Conservation (phyloP, 1,284 basidiomycete species). For the Leccinum griseonigrum region DNA sequence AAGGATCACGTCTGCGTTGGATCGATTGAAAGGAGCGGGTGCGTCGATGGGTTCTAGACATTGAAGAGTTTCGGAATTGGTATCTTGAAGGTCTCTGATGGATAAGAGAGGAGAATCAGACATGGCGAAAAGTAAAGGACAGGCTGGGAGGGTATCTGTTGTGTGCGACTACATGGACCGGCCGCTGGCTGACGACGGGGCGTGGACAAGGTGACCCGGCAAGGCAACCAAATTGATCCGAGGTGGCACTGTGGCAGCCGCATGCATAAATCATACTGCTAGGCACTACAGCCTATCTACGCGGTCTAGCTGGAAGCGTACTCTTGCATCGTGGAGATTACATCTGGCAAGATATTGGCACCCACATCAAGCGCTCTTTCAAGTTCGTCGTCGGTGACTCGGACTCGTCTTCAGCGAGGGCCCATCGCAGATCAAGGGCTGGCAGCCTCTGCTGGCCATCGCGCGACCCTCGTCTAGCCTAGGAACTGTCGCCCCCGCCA, state of each 20-base stretch:
- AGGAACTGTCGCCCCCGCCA: background rate
- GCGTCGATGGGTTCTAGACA: conserved; percentile 25
- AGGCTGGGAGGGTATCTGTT: background rate
- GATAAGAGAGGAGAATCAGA: conserved; percentile 6
- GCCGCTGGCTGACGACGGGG: background rate
- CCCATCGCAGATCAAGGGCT: background rate
- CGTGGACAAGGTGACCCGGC: background rate
- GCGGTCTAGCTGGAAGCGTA: background rate
- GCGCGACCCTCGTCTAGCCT: background rate
- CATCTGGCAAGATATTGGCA: background rate
- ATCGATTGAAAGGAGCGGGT: conserved; percentile 30
- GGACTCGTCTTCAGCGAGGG: background rate
- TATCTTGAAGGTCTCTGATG: conserved; percentile 1
- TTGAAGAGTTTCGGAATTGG: background rate
- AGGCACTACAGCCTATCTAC: background rate
- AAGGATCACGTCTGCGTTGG: conserved; percentile 38
- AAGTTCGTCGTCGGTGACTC: background rate
- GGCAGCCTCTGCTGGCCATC: background rate
- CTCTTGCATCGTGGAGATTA: background rate
- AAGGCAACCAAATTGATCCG: conserved; percentile 13
- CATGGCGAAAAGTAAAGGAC: conserved; percentile 15
- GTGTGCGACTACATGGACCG: conserved; percentile 16
- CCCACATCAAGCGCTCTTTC: background rate
- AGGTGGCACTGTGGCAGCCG: background rate
- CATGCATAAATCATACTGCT: background rate